Conservation (phyloP, 306 rosid genomes). For the Prunus davidiana region DNA sequence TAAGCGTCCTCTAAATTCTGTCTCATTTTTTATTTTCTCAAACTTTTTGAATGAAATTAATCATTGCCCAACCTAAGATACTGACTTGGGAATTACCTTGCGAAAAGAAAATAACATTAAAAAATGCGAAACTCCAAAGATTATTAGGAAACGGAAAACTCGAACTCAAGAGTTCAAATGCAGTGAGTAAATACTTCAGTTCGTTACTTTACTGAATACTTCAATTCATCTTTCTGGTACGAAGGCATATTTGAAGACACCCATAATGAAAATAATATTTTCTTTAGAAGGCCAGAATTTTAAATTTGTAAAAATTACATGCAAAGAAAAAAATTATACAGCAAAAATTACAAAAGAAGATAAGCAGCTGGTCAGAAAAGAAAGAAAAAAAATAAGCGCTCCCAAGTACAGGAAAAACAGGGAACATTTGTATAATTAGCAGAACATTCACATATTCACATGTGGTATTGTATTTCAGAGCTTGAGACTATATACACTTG, state of each 20-base stretch:
- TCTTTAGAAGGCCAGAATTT: not conserved
- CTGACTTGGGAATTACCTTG: no score
- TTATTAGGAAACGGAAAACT: no score
- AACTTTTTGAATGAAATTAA: no score
- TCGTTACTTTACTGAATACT: not conserved
- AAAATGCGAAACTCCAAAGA: no score
- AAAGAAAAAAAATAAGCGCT: not conserved
- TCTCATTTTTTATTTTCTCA: not conserved
- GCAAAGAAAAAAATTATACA: not conserved
- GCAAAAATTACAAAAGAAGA: not conserved
- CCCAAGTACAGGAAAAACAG: conserved; percentile 2
- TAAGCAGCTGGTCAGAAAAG: no score
- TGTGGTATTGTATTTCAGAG: conserved; percentile 2
- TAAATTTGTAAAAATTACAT: not conserved
- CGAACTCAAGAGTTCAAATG: no score
- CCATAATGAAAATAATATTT: no score
- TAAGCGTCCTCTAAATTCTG: not conserved
- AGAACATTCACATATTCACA: conserved; percentile 21
- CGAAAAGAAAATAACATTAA: no score
- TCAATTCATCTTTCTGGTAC: not conserved
- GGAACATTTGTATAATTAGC: conserved; percentile 19
- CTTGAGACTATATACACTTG: conserved; percentile 59
- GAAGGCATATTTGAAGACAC: not conserved
- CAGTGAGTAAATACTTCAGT: not conserved
- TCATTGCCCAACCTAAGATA: no score